phyloP scores from a whole-genome alignment of 2,329 filamentous ascomycete species.

The Atkinsonella texensis region DNA sequence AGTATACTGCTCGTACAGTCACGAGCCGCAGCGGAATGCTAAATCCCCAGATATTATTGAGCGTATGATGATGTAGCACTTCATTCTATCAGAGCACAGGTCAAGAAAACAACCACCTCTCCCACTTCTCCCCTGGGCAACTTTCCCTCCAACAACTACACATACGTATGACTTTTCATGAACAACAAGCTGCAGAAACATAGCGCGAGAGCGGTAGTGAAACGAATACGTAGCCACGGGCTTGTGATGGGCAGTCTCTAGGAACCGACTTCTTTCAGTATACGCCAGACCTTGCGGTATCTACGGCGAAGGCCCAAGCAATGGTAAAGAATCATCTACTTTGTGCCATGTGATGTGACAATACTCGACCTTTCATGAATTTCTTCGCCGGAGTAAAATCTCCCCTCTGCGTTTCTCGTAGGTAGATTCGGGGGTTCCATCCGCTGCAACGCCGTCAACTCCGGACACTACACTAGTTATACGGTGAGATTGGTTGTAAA shows the following conservation, averaged over 20 bases:
- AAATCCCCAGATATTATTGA: too few species aligned
- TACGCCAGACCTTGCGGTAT: neutral
- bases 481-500: neutral
- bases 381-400: constrained; percentile 11
- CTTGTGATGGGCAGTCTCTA: neutral
- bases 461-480: neutral
- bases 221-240: constrained; percentile 8
- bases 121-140: too few species aligned
- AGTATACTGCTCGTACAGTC: too few species aligned
- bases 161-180: too few species aligned
- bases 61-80: too few species aligned
- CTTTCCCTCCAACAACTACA: too few species aligned
- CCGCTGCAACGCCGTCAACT: constrained; percentile 1
- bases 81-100: too few species aligned
- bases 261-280: accelerated
- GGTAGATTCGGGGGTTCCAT: constrained; percentile 1
- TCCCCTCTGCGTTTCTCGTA: neutral
- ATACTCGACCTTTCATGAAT: constrained; percentile 15
- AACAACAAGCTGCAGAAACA: neutral
- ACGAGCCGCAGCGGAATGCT: too few species aligned
- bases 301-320: neutral
- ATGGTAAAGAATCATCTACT: constrained; percentile 6
- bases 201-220: constrained; percentile 13
- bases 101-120: too few species aligned
- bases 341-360: constrained; percentile 12